These are phyloP conservation scores for Orobanche coerulescens DNA, from an alignment of 257 asterid species.

Conservation along the genomic window DNA sequence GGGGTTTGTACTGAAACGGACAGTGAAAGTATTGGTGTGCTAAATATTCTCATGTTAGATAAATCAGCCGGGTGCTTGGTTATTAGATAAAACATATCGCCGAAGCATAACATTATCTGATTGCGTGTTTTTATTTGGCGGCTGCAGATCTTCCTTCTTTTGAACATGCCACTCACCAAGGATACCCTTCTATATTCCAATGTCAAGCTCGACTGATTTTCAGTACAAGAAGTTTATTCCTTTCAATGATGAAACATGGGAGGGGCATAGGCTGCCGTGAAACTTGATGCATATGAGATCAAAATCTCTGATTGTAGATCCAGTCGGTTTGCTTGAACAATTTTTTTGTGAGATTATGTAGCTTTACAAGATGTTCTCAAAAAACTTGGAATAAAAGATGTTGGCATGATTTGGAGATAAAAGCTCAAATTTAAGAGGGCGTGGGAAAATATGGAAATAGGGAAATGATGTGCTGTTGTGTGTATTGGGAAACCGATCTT, in stretches of 20 bases:
- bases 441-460: neutral
- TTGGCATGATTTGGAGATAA: slow-evolving; percentile 17
- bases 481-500: slow-evolving; percentile 4
- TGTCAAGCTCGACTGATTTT: slow-evolving; percentile 73
- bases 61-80: too few species aligned
- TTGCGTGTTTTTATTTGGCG: slow-evolving; percentile 18
- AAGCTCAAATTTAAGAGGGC: slow-evolving; percentile 18
- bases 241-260: slow-evolving; percentile 21
- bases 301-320: slow-evolving; percentile 15
- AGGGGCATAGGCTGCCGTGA: slow-evolving; percentile 23
- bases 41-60: too few species aligned
- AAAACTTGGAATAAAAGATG: slow-evolving; percentile 18
- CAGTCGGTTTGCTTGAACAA: slow-evolving; percentile 5
- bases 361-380: slow-evolving; percentile 24
- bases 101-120: slow-evolving; percentile 9
- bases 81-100: too few species aligned
- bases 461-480: slow-evolving; percentile 13
- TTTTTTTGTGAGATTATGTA: slow-evolving; percentile 17
- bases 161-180: slow-evolving; percentile 83
- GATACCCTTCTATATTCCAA: slow-evolving; percentile 93
- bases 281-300: slow-evolving; percentile 23
- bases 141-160: slow-evolving; percentile 66
- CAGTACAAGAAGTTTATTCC: neutral
- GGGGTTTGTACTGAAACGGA: neutral
- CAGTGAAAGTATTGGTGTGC: neutral